Base-by-base conservation (phyloP, 495 filamentous ascomycete species). In the Hypomontagnella monticulosa region DNA sequence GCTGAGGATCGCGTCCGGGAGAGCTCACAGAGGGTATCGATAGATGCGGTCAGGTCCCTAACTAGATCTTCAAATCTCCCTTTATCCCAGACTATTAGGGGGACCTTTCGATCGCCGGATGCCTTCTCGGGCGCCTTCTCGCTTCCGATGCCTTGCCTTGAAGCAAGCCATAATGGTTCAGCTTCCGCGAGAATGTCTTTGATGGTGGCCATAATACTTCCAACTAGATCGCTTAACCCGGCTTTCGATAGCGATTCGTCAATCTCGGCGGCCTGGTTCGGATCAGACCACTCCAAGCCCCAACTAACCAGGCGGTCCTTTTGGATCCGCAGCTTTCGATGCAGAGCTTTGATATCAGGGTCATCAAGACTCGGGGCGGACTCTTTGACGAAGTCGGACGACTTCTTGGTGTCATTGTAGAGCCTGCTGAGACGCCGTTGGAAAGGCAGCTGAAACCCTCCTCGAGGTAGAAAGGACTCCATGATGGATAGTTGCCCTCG, bases 331-430 rank as follows among this genome's bases (percentile, higher is more conserved):
- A 86, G 74, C 71, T 85, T 85, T 52, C 84, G 81, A 69, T 87
- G 82, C 8, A 85, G 72, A 23, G 79, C 75, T 71, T 83, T 78
- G 69, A 85, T 78, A 65, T 87, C 83, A 43, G 83, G 83, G 53
- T 84, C 83, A 44, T 76, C 76, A 30, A 81, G 82, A 52, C 79
- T 79, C 66, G 86, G 89, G 32, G 83, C 84, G 5, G 88, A 87
- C 15, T 89, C 90, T 56, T 89, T 90, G 65, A 92, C 86, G 66
- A 89, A 91, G 73, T 93, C 90, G 76, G 90, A 93, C 11, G 90
- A 93, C 50, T 88, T 90, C 73, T 97, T 97, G 44, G 92, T 94
- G 78, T 97, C 92, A 66, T 92, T 90, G 76, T 96, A 97, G 68
- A 96, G 85, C 76, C 94, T 89, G 47, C 92, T 95, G 37, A 97